These are phyloP conservation scores for Dipodascopsis uninucleata DNA, from an alignment of 805 yeast species.

Conservation along the genomic window DNA sequence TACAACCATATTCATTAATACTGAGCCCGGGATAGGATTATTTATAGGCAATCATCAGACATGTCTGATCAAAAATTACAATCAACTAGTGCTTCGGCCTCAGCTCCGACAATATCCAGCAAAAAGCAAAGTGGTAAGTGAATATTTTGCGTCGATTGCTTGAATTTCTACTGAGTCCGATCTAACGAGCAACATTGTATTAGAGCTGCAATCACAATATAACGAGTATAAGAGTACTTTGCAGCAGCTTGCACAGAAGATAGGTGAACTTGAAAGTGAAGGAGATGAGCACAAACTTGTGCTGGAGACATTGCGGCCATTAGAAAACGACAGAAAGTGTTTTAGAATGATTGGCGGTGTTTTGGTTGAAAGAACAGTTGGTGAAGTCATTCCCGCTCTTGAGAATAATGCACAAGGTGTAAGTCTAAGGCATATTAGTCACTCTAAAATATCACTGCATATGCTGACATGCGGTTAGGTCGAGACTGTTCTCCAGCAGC, in stretches of 20 bases:
- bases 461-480: slow-evolving; percentile 29
- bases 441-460: background rate
- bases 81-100: too few relatives aligned
- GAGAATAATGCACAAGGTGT: slow-evolving; percentile 53
- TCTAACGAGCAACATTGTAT: too few relatives aligned
- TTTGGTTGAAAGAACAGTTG: slow-evolving; percentile 74
- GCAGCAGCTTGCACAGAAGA: slow-evolving; percentile 38
- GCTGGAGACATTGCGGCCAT: slow-evolving; percentile 50
- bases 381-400: slow-evolving; percentile 65
- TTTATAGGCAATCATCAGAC: slow-evolving; percentile 3
- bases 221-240: slow-evolving; percentile 39
- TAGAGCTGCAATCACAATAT: slow-evolving; percentile 42
- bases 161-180: background rate
- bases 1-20: background rate
- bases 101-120: slow-evolving; percentile 10
- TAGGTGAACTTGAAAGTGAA: slow-evolving; percentile 42
- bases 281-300: slow-evolving; percentile 50
- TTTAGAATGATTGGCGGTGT: slow-evolving; percentile 94
- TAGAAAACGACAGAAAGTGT: slow-evolving; percentile 65
- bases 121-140: slow-evolving; percentile 21
- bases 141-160: background rate
- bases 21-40: background rate
- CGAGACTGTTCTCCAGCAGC: slow-evolving; percentile 39
- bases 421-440: slow-evolving; percentile 2
- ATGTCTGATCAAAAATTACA: too few relatives aligned